Conservation (phyloP, 352 stramenopile species). For the Elongisporangium prolatum region DNA sequence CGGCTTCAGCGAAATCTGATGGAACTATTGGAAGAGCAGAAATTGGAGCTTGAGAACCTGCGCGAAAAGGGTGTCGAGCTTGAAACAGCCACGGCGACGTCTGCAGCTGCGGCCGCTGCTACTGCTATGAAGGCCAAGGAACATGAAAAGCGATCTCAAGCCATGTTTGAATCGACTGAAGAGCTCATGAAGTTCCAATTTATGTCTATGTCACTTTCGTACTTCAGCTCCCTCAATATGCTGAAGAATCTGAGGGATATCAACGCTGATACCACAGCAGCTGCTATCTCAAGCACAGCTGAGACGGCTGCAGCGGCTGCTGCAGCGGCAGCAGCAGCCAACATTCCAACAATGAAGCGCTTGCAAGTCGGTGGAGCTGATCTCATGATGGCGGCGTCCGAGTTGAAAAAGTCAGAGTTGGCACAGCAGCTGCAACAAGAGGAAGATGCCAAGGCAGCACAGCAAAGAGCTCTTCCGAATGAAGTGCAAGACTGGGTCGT, state of each 20-base stretch:
- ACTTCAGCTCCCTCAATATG: conserved; percentile 95
- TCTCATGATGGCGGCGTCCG: conserved; percentile 48
- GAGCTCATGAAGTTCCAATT: conserved; percentile 97
- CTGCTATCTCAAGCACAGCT: conserved; percentile 82
- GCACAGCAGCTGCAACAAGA: conserved; percentile 48
- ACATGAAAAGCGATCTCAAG: conserved; percentile 85
- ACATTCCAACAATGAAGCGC: conserved; percentile 77
- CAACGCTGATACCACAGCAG: conserved; percentile 89
- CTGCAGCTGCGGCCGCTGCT: conserved; percentile 84
- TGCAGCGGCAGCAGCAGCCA: conserved; percentile 80
- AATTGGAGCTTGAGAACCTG: conserved; percentile 89
- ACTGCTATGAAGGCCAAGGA: conserved; percentile 89
- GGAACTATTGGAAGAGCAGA: conserved; percentile 92
- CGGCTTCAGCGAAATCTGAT: conserved; percentile 91
- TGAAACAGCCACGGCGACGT: conserved; percentile 89
- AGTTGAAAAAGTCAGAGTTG: conserved; percentile 79
- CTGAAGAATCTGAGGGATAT: conserved; percentile 92
- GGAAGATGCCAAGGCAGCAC: conserved; percentile 40
- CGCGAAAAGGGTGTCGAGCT: conserved; percentile 90
- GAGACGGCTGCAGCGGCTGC: conserved; percentile 87
- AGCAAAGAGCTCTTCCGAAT: conserved; percentile 50
- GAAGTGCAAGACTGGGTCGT: conserved; percentile 83
- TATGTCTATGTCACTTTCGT: conserved; percentile 94
- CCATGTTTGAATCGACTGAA: conserved; percentile 92
- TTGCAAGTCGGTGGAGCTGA: conserved; percentile 61